A percentile compares a stretch with the other conserved stretches of the same genome.
phyloP scores from a whole-genome alignment of 352 stramenopile species.

The Phytophthora cajani region DNA sequence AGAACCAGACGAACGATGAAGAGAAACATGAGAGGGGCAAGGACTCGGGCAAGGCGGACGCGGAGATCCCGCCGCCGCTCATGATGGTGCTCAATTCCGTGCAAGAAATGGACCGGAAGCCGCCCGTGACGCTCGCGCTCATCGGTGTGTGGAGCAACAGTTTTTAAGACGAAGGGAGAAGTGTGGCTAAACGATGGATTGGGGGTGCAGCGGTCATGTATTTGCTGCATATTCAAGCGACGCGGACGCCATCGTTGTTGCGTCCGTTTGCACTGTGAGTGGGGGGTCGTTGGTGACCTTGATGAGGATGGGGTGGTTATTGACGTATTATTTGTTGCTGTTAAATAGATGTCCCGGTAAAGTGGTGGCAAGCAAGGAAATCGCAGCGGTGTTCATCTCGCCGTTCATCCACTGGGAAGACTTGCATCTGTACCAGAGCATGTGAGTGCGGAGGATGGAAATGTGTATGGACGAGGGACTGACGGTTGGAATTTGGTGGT shows the following conservation, averaged over 20 bases:
- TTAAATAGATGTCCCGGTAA: constrained; percentile 85
- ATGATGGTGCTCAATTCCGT: constrained; percentile 52
- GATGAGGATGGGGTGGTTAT: neutral
- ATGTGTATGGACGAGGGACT: constrained; percentile 2
- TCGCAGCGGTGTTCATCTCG: constrained; percentile 64
- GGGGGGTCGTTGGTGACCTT: constrained; percentile 2
- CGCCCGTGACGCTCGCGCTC: constrained; percentile 53
- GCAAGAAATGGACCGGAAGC: constrained; percentile 67
- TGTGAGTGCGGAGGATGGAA: constrained; percentile 46
- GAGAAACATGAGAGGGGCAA: constrained; percentile 7
- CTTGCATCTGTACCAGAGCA: constrained; percentile 92
- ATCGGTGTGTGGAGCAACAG: constrained; percentile 36
- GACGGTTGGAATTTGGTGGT: constrained; percentile 22
- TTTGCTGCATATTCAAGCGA: constrained; percentile 63
- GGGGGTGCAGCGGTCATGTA: constrained; percentile 52
- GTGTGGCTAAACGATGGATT: neutral
- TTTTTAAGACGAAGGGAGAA: neutral
- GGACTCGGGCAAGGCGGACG: neutral
- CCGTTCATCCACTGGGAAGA: constrained; percentile 88
- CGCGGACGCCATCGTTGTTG: constrained; percentile 39
- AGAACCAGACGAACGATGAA: constrained; percentile 1
- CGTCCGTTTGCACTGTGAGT: constrained; percentile 58
- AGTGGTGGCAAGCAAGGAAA: constrained; percentile 47
- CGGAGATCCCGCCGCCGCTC: constrained; percentile 40
- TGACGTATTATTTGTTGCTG: neutral